Conservation (phyloP, 2,329 filamentous ascomycete species). For the Magnaporthiopsis incrustans region DNA sequence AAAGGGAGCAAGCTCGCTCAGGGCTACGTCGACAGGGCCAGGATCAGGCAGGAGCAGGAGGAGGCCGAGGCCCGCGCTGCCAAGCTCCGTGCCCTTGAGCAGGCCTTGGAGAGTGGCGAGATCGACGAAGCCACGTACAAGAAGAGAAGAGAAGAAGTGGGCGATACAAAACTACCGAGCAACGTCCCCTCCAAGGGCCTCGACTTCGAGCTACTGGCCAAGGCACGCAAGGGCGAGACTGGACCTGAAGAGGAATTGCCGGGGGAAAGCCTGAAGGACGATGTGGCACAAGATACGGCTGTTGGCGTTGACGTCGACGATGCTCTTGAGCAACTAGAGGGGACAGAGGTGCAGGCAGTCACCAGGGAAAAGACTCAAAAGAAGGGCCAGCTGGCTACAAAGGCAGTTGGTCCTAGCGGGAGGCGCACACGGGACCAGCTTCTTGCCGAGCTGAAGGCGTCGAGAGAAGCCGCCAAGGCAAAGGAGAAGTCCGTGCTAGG, state of each 20-base stretch:
- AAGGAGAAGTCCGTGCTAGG: conserved; percentile 44
- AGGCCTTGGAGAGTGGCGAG: conserved; percentile 73
- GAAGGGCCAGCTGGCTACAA: conserved; percentile 52
- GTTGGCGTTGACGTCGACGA: conserved; percentile 50
- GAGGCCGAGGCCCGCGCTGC: conserved; percentile 48
- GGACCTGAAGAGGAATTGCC: conserved; percentile 46
- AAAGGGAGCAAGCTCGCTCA: conserved; percentile 73
- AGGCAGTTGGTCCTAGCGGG: conserved; percentile 43
- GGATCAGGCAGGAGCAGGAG: conserved; percentile 46
- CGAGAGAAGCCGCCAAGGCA: conserved; percentile 51
- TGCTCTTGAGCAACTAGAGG: conserved; percentile 53
- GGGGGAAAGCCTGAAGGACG: conserved; percentile 20
- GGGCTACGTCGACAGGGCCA: conserved; percentile 79
- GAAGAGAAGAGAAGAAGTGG: conserved; percentile 64
- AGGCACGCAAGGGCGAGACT: conserved; percentile 40
- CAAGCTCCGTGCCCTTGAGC: conserved; percentile 70
- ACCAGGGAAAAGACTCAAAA: conserved; percentile 46
- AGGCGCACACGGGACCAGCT: conserved; percentile 61
- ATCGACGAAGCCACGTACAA: conserved; percentile 77
- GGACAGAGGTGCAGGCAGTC: conserved; percentile 44
- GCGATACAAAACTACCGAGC: conserved; percentile 70
- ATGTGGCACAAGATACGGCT: conserved; percentile 17
- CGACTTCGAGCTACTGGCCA: conserved; percentile 72
- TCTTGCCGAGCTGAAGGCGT: conserved; percentile 57
- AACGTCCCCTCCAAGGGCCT: conserved; percentile 90